phyloP scores from a whole-genome alignment of 176 grass and related monocot genomes.

The Triticum dicoccoides region DNA sequence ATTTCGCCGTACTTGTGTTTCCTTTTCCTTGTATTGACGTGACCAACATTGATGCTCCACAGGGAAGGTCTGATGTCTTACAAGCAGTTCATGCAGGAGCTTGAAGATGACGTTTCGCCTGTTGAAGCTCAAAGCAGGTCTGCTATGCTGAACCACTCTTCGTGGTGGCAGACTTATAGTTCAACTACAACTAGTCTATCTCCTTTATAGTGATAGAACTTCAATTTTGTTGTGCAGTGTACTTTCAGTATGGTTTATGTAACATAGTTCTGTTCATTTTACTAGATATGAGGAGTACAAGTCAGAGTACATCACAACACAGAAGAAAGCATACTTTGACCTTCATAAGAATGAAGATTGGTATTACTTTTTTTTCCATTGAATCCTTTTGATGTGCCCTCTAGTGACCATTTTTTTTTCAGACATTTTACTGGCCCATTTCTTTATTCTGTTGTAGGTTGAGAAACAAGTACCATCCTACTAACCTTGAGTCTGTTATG shows the following conservation, averaged over 20 bases:
- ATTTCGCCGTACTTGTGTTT: slow-evolving; percentile 1
- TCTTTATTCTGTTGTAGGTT: slow-evolving; percentile 58
- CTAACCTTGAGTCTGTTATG: slow-evolving; percentile 80
- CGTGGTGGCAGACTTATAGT: slow-evolving; percentile 18
- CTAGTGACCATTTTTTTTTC: slow-evolving; percentile 1
- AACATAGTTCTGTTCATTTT: slow-evolving; percentile 13
- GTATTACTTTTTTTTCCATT: slow-evolving; percentile 37
- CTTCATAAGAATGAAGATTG: slow-evolving; percentile 93
- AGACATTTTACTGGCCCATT: slow-evolving; percentile 17
- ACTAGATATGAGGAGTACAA: slow-evolving; percentile 94
- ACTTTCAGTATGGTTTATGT: slow-evolving; percentile 1
- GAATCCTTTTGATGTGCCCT: neutral
- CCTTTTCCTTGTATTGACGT: slow-evolving; percentile 6
- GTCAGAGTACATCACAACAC: slow-evolving; percentile 93
- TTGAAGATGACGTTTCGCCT: slow-evolving; percentile 95
- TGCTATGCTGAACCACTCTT: neutral
- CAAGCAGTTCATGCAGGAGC: slow-evolving; percentile 98
- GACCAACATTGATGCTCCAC: slow-evolving; percentile 20
- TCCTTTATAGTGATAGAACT: neutral
- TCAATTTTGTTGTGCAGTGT: neutral
- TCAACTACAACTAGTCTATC: neutral
- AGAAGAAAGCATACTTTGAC: slow-evolving; percentile 95
- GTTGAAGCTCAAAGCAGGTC: slow-evolving; percentile 89
- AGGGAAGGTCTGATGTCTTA: slow-evolving; percentile 98
- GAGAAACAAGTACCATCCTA: slow-evolving; percentile 97